Evolutionary conservation across 371 early-diverging fungal genomes (phyloP).

Genomic region (Zychaea mexicana): DNA sequence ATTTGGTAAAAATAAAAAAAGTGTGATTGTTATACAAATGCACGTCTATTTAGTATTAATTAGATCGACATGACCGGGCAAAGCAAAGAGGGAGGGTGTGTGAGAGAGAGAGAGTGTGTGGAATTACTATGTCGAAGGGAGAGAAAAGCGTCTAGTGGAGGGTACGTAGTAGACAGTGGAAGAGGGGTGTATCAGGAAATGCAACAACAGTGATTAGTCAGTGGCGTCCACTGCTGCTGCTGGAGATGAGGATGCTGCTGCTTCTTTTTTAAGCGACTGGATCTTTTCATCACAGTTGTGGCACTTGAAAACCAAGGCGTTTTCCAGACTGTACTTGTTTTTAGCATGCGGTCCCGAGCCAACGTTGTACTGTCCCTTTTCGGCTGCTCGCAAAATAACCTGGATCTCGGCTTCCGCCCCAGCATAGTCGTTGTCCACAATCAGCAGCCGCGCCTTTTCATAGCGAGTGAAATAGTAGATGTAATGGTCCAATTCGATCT

Average conservation of each 20-base stretch:
- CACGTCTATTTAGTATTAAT: no score
- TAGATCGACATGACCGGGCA: no score
- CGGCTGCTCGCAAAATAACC: constrained; percentile 34
- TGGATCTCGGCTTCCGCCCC: constrained; percentile 52
- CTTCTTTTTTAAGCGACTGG: constrained; percentile 4
- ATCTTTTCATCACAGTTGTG: constrained; percentile 33
- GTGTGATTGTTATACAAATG: not conserved
- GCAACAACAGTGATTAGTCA: no score
- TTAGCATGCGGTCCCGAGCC: constrained; percentile 45
- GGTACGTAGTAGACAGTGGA: no score
- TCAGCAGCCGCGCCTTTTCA: constrained; percentile 54
- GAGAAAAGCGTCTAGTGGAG: no score
- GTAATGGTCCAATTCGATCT: constrained; percentile 60
- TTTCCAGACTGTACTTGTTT: constrained; percentile 52
- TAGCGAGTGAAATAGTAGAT: constrained; percentile 61
- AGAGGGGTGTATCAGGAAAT: no score
- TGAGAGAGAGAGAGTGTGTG: no score
- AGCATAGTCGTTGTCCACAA: constrained; percentile 41
- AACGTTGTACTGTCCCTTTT: constrained; percentile 34
- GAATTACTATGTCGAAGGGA: no score
- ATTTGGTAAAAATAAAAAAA: not conserved
- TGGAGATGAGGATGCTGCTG: not conserved
- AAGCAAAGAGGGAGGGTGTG: no score
- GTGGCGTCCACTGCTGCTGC: not conserved
- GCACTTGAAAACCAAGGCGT: constrained; percentile 43